Conservation (phyloP, 768 basidiomycete genomes). For the Amanita jacksonii region DNA sequence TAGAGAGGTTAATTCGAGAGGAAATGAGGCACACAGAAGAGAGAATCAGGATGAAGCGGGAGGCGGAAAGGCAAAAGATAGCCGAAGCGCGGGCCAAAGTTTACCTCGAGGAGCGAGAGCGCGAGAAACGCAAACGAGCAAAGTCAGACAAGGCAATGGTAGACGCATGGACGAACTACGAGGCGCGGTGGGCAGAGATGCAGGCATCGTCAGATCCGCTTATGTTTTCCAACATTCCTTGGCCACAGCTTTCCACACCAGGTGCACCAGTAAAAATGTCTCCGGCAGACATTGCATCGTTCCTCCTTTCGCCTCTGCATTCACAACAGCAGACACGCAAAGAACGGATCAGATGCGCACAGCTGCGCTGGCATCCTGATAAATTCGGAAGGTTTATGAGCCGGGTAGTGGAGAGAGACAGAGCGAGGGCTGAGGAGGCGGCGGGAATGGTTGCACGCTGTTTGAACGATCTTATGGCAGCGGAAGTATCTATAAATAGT, state of each 20-base stretch:
- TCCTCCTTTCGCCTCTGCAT: constrained; percentile 59
- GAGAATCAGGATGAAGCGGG: constrained; percentile 23
- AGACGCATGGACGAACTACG: constrained; percentile 57
- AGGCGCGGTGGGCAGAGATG: constrained; percentile 53
- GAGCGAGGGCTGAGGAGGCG: constrained; percentile 43
- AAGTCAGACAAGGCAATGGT: constrained; percentile 34
- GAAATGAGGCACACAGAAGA: constrained; percentile 27
- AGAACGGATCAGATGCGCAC: constrained; percentile 56
- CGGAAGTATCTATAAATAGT: constrained; percentile 1
- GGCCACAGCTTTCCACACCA: constrained; percentile 50
- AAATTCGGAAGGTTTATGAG: constrained; percentile 50
- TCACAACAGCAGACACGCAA: constrained; percentile 48
- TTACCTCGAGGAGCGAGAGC: constrained; percentile 29
- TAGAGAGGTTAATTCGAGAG: constrained; percentile 36
- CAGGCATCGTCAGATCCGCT: constrained; percentile 35
- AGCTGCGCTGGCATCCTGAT: constrained; percentile 79
- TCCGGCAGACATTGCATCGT: constrained; percentile 41
- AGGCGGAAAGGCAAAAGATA: constrained; percentile 36
- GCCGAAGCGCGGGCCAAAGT: constrained; percentile 38
- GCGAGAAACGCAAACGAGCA: constrained; percentile 32
- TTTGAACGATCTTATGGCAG: constrained; percentile 54
- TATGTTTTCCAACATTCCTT: constrained; percentile 57
- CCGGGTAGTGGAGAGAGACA: constrained; percentile 45
- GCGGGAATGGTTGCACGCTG: constrained; percentile 59
- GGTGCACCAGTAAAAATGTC: constrained; percentile 38